Evolutionary conservation across 495 filamentous ascomycete genomes (phyloP).

Genomic region (Podospora comata): DNA sequence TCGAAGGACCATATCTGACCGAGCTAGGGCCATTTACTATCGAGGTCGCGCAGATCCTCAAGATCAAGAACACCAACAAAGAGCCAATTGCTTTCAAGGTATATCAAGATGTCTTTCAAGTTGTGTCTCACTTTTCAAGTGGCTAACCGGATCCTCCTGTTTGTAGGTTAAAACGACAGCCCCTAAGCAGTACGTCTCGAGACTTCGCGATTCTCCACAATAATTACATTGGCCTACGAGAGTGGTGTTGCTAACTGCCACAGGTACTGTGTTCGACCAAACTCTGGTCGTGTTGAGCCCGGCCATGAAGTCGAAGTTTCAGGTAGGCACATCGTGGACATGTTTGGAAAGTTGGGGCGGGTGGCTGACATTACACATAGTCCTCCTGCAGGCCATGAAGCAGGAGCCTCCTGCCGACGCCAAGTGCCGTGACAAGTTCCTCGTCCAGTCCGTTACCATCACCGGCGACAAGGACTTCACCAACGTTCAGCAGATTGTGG

Average conservation of each 20-base stretch:
- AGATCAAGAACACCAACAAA: constrained; percentile 71
- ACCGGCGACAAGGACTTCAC: constrained; percentile 76
- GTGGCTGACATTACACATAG: constrained; percentile 42
- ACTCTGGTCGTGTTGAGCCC: constrained; percentile 90
- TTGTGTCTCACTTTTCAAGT: not conserved
- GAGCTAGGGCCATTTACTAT: constrained; percentile 80
- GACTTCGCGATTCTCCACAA: not conserved
- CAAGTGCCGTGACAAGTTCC: constrained; percentile 95
- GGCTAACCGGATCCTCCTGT: constrained; percentile 12
- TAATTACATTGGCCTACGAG: not conserved
- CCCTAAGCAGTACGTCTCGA: constrained; percentile 82
- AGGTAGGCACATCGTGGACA: constrained; percentile 48
- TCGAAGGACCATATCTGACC: constrained; percentile 23
- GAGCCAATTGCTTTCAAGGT: constrained; percentile 96
- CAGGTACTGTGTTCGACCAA: constrained; percentile 97
- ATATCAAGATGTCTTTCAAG: constrained; percentile 25
- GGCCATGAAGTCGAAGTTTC: constrained; percentile 87
- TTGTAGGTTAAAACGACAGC: constrained; percentile 95
- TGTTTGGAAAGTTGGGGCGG: not conserved
- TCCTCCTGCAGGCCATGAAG: constrained; percentile 96
- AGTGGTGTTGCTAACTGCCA: constrained; percentile 22
- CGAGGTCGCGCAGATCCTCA: constrained; percentile 82
- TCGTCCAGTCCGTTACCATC: constrained; percentile 90
- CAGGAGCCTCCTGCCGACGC: constrained; percentile 80
- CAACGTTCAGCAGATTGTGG: constrained; percentile 75